Evolutionary conservation across 352 stramenopile species (phyloP).

Genomic region (Pythium coloratum): DNA sequence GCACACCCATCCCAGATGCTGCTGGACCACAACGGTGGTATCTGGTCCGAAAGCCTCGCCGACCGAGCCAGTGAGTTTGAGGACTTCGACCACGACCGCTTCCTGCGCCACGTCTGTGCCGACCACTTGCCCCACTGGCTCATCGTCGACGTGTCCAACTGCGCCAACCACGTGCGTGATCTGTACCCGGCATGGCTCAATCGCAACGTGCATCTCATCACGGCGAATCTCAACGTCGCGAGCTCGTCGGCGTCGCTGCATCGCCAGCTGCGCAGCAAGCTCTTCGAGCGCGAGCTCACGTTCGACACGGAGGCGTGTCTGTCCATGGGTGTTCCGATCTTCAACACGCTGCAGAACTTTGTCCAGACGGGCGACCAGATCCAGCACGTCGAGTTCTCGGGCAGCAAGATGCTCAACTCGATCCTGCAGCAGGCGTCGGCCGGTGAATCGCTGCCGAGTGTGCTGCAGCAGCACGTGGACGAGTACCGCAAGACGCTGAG

Average conservation of each 20-base stretch:
- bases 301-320: constrained; percentile 86
- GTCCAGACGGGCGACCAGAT: constrained; percentile 92
- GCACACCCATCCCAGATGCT: constrained; percentile 53
- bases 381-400: constrained; percentile 87
- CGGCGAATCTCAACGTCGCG: constrained; percentile 90
- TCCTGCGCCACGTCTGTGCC: constrained; percentile 78
- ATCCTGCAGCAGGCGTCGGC: constrained; percentile 58
- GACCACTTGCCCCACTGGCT: constrained; percentile 91
- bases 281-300: constrained; percentile 85
- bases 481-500: constrained; percentile 49
- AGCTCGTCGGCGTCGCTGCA: constrained; percentile 72
- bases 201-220: constrained; percentile 92
- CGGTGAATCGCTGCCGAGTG: constrained; percentile 36
- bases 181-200: constrained; percentile 91
- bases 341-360: constrained; percentile 92
- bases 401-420: constrained; percentile 86
- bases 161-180: constrained; percentile 68
- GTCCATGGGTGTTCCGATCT: constrained; percentile 88
- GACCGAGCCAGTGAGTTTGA: constrained; percentile 25
- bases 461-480: constrained; percentile 73
- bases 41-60: constrained; percentile 44
- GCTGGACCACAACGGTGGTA: constrained; percentile 60
- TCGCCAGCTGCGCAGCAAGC: constrained; percentile 63
- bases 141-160: constrained; percentile 94
- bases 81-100: constrained; percentile 62